Evolutionary conservation across 1,284 basidiomycete genomes (phyloP), one percentile per base, ranked within the genome.

Genomic region (Tilletia walkeri): DNA sequence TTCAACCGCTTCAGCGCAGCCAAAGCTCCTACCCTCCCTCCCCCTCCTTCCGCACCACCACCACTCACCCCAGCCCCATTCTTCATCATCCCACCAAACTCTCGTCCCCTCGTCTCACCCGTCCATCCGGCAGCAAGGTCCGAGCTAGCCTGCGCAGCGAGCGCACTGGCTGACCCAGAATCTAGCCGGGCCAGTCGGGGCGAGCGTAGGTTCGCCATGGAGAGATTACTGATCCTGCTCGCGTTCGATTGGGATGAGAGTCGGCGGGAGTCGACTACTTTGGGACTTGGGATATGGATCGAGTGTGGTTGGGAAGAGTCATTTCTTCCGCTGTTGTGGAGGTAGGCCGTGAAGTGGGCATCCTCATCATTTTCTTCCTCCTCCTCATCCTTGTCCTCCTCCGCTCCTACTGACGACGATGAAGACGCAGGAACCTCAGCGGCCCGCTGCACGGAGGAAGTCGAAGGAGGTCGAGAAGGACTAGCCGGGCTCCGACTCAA

Each of bases 161-260:
- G 36, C 59, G 59, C 34, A 18, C 30, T 18, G 2, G 12, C 59
- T 20, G 38, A 14, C 30, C 12, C 20, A 34, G 59, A 63, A n/a
- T 63, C 59, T 4, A 63, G 14, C 36, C 59, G 59, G 36, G 36
- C 59, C 36, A 63, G 59, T 18, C 59, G 34, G 34, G 59, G 59
- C 59, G 59, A 63, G 36, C 59, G 59, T 38, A 63, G 30, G 38
- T 63, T 38, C 6, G 56, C 56, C 16, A 39, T 34, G 36, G 59
- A 38, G 9, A 41, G 38, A 41, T 38, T 63, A 36, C 59, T 63
- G 36, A 63, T 34, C 36, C 38, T 63, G 36, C 59, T 63, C 38
- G 34, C 59, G 59, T 63, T 63, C 59, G 59, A 63, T 39, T 63
- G 59, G 59, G 59, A 38, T 2, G 59, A 63, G 34, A 63, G 34